Percentiles rank a stretch among this genome's conserved stretches.
Conservation (phyloP, 1,139 yeast species). For the Saccharomyces hybrid region DNA sequence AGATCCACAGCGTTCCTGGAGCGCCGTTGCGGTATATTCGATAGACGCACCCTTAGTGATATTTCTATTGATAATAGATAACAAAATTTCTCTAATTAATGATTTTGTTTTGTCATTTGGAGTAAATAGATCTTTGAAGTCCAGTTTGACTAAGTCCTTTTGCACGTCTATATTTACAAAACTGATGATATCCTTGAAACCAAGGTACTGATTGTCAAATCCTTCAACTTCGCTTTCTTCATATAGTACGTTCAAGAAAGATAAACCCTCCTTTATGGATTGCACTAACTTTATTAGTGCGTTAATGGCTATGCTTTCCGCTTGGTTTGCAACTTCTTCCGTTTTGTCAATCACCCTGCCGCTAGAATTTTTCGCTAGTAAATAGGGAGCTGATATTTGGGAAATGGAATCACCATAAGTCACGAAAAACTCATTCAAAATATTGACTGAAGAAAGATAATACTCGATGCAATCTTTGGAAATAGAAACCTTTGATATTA, state of each 20-base stretch:
- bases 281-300: constrained; percentile 68
- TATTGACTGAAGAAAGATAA: constrained; percentile 51
- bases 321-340: constrained; percentile 59
- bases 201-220: constrained; percentile 36
- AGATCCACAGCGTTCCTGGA: constrained; percentile 91
- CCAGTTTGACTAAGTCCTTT: constrained; percentile 55
- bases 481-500: constrained; percentile 32
- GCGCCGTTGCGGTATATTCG: constrained; percentile 77
- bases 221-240: constrained; percentile 56
- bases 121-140: constrained; percentile 70
- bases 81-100: constrained; percentile 75
- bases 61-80: constrained; percentile 81
- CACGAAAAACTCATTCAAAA: constrained; percentile 51
- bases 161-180: constrained; percentile 62
- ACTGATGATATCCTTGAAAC: constrained; percentile 58
- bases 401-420: constrained; percentile 56
- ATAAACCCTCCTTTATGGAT: constrained; percentile 81
- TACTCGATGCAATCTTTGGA: constrained; percentile 54
- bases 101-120: constrained; percentile 56
- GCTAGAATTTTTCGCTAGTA: constrained; percentile 22
- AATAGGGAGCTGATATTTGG: constrained; percentile 43
- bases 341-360: constrained; percentile 25
- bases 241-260: constrained; percentile 72
- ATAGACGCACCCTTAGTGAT: constrained; percentile 91
- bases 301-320: constrained; percentile 84